Evolutionary conservation across 495 filamentous ascomycete genomes (phyloP).

Genomic region (Aspergillus heteromorphus): DNA sequence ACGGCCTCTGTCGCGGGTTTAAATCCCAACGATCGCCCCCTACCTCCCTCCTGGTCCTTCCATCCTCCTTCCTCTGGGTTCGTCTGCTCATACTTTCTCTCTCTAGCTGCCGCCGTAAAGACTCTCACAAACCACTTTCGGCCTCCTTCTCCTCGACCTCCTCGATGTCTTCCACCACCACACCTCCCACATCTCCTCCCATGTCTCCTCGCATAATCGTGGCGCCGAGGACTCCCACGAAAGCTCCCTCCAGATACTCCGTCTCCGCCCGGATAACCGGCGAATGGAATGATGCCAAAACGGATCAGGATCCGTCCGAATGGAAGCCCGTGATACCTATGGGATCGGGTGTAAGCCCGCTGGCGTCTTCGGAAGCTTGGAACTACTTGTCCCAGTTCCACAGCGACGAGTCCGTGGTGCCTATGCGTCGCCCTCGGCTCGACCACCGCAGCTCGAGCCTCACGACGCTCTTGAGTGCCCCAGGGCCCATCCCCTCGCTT

Average conservation of each 20-base stretch:
- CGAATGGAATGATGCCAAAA: constrained; percentile 33
- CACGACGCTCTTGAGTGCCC: constrained; percentile 26
- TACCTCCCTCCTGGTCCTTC: constrained; percentile 1
- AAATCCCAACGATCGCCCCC: constrained; percentile 4
- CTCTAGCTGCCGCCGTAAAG: constrained; percentile 48
- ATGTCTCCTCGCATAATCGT: constrained; percentile 41
- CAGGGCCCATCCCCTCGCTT: constrained; percentile 27
- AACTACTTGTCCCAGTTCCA: constrained; percentile 47
- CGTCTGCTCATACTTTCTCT: constrained; percentile 7
- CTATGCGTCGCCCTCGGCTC: constrained; percentile 22
- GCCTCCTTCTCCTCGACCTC: constrained; percentile 31
- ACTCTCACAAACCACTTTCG: constrained; percentile 45
- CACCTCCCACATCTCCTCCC: constrained; percentile 30
- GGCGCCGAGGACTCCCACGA: constrained; percentile 38
- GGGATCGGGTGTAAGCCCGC: constrained; percentile 15
- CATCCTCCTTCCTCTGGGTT: constrained; percentile 4
- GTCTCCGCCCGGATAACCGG: constrained; percentile 38
- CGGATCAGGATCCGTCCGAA: constrained; percentile 53
- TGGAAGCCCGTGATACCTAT: constrained; percentile 50
- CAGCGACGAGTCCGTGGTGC: constrained; percentile 20
- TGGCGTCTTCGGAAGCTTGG: constrained; percentile 44
- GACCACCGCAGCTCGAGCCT: constrained; percentile 32
- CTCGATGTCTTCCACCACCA: constrained; percentile 23
- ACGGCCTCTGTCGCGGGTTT: constrained; percentile 4
- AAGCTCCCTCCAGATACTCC: constrained; percentile 22